Evolutionary conservation across 192 early-diverging fungal genomes (phyloP), one percentile per base, ranked within the genome.

Genomic region (Coemansia sp.): DNA sequence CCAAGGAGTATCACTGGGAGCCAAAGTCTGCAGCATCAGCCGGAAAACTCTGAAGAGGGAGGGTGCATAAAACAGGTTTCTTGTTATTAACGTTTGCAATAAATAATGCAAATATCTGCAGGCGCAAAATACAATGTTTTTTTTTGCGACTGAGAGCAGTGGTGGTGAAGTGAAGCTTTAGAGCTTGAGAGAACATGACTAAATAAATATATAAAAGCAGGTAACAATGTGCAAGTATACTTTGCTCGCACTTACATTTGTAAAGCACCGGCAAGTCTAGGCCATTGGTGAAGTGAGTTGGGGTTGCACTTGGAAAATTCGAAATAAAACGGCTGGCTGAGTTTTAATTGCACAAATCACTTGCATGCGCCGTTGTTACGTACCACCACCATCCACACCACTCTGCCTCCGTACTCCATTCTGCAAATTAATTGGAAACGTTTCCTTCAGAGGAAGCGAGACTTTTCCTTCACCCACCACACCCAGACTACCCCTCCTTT

Each of bases 1-100:
- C 33, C 18, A 56, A 47, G 5, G 78, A 80, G 61, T 80, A 74
- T 39, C 78, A 80, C 67, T 80, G 78, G 78, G 62, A 72, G 66
- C 75, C 75, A 24, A 71, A 64, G 59, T 42, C 62, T 9, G 22
- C 66, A 5, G 43, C 70, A 19, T 30, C 24, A 2, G 44, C 7
- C 53, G 41, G 61, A 38, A 63, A 70, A 53, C 61, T 63, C 38
- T 64, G 54, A 38, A 12, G 17, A 18, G 4, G 9, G 34, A 8
- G 34, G 34, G 34, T 37, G 34, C 34, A 37, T 6, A 37, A 37
- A 37, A 18, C 43, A 44, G 43, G 43, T 44, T 44, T 44, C 6
- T 14, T 30, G 11, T 2, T 27, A 27, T 13, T 49, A n/a, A n/a
- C 9, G 37, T 54, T 19, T 19, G 30, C 10, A 51, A 51, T 12